Percentiles rank a stretch among this genome's conserved stretches.
Conservation (phyloP, 1,139 yeast species). For the Geotrichum europaeum region DNA sequence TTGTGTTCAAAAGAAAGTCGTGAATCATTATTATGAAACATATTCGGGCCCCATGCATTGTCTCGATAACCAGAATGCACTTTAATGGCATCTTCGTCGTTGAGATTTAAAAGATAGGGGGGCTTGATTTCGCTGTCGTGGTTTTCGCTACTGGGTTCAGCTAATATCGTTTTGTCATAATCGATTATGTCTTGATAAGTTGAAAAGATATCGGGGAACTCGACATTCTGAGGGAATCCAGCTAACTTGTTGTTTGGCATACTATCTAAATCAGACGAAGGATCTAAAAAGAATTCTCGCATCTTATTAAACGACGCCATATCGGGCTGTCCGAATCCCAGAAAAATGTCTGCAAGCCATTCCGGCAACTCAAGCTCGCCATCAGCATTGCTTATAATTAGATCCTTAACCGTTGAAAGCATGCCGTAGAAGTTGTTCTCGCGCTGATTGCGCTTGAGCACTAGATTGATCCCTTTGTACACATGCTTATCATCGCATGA, state of each 20-base stretch:
- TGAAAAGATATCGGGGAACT: neutral
- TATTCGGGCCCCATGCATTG: neutral
- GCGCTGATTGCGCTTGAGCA: conserved; percentile 24
- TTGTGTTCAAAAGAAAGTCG: neutral
- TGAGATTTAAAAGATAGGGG: neutral
- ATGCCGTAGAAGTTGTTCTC: conserved; percentile 27
- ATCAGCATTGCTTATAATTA: conserved; percentile 16
- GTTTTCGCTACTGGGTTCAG: neutral
- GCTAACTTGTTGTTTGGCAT: neutral
- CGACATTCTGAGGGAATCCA: neutral
- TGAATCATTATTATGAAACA: neutral
- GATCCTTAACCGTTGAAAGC: conserved; percentile 22
- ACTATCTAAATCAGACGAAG: conserved; percentile 17
- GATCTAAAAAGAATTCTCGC: neutral
- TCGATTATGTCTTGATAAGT: neutral
- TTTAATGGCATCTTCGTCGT: neutral
- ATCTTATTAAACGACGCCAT: conserved; percentile 22
- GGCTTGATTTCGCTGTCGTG: neutral
- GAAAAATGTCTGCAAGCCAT: conserved; percentile 36
- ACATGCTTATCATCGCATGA: conserved; percentile 7
- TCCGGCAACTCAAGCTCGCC: conserved; percentile 29
- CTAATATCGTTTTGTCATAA: neutral
- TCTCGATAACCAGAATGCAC: neutral
- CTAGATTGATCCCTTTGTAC: conserved; percentile 20
- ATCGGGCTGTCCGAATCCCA: conserved; percentile 36